phyloP scores from a whole-genome alignment of 768 basidiomycete species.

The Suillus clintonianus region DNA sequence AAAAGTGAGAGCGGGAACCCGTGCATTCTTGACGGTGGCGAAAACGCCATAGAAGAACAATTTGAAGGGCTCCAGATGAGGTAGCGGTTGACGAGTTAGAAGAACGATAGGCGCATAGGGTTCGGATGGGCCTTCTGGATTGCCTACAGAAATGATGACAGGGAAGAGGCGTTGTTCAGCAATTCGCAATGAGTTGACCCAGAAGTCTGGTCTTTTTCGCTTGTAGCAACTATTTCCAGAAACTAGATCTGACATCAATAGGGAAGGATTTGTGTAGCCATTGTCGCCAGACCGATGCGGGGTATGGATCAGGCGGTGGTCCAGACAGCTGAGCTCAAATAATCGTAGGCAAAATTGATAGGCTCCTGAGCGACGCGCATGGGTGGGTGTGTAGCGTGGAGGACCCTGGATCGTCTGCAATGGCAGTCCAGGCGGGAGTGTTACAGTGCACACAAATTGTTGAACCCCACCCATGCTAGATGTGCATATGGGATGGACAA shows the following conservation, averaged over 20 bases:
- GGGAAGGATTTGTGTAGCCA: not conserved
- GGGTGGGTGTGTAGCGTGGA: constrained; percentile 43
- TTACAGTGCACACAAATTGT: constrained; percentile 50
- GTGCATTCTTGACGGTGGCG: constrained; percentile 43
- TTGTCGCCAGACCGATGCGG: constrained; percentile 6
- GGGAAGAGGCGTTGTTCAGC: constrained; percentile 24
- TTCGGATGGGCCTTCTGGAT: constrained; percentile 25
- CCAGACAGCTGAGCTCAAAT: constrained; percentile 51
- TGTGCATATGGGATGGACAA: constrained; percentile 4
- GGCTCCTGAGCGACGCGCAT: constrained; percentile 63
- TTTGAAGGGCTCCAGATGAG: constrained; percentile 53
- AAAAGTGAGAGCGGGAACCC: constrained; percentile 51
- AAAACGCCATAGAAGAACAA: constrained; percentile 59
- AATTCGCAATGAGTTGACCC: constrained; percentile 47
- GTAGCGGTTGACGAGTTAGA: constrained; percentile 68
- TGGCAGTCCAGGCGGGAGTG: constrained; percentile 45
- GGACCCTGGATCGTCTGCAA: constrained; percentile 46
- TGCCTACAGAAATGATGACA: constrained; percentile 42
- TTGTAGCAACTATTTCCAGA: constrained; percentile 56
- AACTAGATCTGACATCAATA: constrained; percentile 22
- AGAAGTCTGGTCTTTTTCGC: constrained; percentile 66
- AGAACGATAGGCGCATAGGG: constrained; percentile 62
- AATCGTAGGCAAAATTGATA: constrained; percentile 56
- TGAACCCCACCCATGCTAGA: constrained; percentile 21
- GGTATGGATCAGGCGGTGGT: constrained; percentile 44